Percentiles rank a stretch among this genome's conserved stretches.
Conservation (phyloP, 768 basidiomycete genomes). For the Amanita brunnescens region DNA sequence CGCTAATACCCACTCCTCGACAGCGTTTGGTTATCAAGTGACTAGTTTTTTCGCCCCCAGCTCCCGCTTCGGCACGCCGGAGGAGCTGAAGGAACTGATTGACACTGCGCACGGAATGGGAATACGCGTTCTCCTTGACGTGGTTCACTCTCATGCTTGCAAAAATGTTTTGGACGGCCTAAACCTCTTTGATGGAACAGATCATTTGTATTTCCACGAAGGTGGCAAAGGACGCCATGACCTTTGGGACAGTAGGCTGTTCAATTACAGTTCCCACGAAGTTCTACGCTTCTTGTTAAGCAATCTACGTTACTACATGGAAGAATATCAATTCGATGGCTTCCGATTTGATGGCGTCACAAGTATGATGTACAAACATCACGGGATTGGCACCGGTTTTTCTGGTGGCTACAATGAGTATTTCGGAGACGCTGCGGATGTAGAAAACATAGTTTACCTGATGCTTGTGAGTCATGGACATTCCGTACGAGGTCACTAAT, state of each 20-base stretch:
- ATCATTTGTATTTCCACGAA: conserved; percentile 95
- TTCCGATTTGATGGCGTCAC: conserved; percentile 99
- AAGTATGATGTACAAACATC: conserved; percentile 98
- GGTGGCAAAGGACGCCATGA: conserved; percentile 88
- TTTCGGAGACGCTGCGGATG: conserved; percentile 78
- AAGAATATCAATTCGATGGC: conserved; percentile 93
- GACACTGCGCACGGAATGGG: conserved; percentile 95
- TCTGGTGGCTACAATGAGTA: conserved; percentile 99
- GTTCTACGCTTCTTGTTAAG: conserved; percentile 92
- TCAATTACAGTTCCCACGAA: conserved; percentile 95
- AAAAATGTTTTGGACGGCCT: conserved; percentile 96
- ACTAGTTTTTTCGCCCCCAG: conserved; percentile 96
- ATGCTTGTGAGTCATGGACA: conserved; percentile 70
- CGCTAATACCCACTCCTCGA: conserved; percentile 8
- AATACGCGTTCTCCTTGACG: conserved; percentile 86
- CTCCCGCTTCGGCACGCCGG: conserved; percentile 92
- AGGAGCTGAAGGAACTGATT: conserved; percentile 91
- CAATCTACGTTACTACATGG: conserved; percentile 92
- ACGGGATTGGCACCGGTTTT: conserved; percentile 96
- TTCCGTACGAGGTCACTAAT: not conserved
- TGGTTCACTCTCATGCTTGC: conserved; percentile 97
- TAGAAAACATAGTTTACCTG: conserved; percentile 88
- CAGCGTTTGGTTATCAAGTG: conserved; percentile 97
- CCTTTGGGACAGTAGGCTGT: conserved; percentile 95
- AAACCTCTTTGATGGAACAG: conserved; percentile 95